Percentiles rank a stretch among this genome's conserved stretches.
These are phyloP conservation scores for Xylaria curta DNA, from an alignment of 495 filamentous ascomycete species.

Conservation along the genomic window DNA sequence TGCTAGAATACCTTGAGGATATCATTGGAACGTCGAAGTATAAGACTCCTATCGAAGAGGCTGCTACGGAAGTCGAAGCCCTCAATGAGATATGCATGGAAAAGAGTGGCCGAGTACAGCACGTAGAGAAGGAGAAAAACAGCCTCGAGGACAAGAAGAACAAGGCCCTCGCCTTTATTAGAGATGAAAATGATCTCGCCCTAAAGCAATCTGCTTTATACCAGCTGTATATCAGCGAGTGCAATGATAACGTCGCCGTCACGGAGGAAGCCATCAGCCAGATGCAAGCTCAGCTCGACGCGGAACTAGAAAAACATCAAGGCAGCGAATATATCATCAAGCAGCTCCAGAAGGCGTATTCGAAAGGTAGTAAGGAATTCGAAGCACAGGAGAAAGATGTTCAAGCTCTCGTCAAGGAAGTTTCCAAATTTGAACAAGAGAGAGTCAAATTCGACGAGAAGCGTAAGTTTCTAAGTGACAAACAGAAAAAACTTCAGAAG, in stretches of 20 bases:
- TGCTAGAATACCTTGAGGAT: conserved; percentile 96
- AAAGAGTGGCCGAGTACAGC: conserved; percentile 92
- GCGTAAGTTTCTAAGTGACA: conserved; percentile 85
- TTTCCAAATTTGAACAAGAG: conserved; percentile 92
- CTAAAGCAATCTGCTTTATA: conserved; percentile 89
- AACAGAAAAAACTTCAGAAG: conserved; percentile 96
- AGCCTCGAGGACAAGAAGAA: conserved; percentile 94
- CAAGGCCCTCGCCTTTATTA: conserved; percentile 85
- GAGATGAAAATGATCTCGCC: conserved; percentile 90
- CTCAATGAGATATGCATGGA: conserved; percentile 94
- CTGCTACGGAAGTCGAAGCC: conserved; percentile 83
- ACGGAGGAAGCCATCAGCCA: conserved; percentile 89
- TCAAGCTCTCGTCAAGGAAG: conserved; percentile 82
- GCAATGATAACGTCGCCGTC: conserved; percentile 84
- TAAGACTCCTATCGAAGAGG: conserved; percentile 94
- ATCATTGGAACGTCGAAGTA: conserved; percentile 99
- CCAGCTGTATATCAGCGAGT: conserved; percentile 87
- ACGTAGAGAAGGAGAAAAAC: conserved; percentile 97
- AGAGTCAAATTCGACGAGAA: conserved; percentile 97
- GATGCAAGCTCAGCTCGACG: conserved; percentile 86
- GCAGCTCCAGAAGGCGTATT: conserved; percentile 83
- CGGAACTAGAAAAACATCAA: conserved; percentile 88
- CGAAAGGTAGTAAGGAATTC: conserved; percentile 77
- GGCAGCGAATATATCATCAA: conserved; percentile 93
- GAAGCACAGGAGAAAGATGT: conserved; percentile 82